Base-by-base conservation (phyloP, 352 stramenopile genomes). In the Globisporangium cylindrosporum region DNA sequence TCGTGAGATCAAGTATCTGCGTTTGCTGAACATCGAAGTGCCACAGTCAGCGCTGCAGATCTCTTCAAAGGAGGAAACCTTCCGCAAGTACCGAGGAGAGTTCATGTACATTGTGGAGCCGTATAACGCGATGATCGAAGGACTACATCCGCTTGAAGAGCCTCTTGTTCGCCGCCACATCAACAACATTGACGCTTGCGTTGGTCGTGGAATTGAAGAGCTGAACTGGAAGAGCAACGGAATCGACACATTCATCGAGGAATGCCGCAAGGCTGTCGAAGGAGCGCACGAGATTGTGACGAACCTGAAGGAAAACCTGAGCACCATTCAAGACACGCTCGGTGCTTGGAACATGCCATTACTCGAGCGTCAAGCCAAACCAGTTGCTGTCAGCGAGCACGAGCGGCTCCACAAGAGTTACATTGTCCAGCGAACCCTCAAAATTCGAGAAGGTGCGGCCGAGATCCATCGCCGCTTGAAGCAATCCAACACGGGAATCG, bases 1-100 rank as follows among this genome's bases (percentile, higher is more conserved):
- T 41, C 91, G 97, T 24, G 97, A 99, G 80, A 98, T 99, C 62
- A 99, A 99, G 71, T 99, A 99, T 73, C 90, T 99, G 65, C 81
- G 97, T 20, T 74, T 98, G 20, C 79, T 99, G 1, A 94, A 84
- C 59, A 93, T 99, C n/a, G 88, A 95, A 9, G 97, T 99, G 20
- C 97, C 97, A 5, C 85, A 91, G 32, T 97, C 92, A 0, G 97
- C 97, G 5, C 75, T 99, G 10, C 87, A 98, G 71, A 99, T 99
- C 69, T 99, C 98, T 29, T 78, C 95, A 18, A 97, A 97, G 67
- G 94, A 96, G 55, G 93, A 98, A 57, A 97, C 97, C 24, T 99
- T 99, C 80, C 92, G 97, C 59, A 93, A 94, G 73, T 99, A 98
- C 84, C 98, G 93, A 14, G 95, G 92, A 1, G 98, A 98, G 74